phyloP scores from a whole-genome alignment of 2,329 filamentous ascomycete genomes.

The Aspergillus pseudotamarii region DNA sequence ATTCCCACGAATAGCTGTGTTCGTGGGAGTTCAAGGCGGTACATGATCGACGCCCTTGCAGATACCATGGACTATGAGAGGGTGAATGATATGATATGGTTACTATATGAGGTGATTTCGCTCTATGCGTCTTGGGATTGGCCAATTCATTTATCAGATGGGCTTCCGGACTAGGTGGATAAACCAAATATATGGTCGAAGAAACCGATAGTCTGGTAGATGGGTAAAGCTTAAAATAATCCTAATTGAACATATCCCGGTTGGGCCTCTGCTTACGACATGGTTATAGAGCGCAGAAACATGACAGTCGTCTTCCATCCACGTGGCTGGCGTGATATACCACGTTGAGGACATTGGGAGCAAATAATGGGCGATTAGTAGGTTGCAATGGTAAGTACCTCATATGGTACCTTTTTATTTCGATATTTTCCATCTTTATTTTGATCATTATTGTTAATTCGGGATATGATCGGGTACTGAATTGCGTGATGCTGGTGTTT shows the following conservation, averaged over 20 bases:
- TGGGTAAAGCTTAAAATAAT: background rate
- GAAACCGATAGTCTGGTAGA: background rate
- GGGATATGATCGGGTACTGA: background rate
- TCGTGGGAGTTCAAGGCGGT: background rate
- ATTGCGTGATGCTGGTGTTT: background rate
- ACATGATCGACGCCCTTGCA: background rate
- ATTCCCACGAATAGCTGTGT: background rate
- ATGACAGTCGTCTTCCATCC: background rate
- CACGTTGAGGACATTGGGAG: too few species aligned
- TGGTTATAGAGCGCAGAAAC: accelerated
- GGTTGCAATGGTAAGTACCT: too few species aligned
- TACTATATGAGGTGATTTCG: background rate
- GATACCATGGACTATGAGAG: background rate
- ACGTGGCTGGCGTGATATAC: background rate
- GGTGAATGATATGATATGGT: background rate
- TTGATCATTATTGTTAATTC: background rate
- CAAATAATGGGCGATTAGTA: too few species aligned
- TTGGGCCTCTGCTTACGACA: too few species aligned
- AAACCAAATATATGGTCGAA: background rate
- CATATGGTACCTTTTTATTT: too few species aligned
- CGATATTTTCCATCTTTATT: background rate
- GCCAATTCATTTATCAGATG: background rate
- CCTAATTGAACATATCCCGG: background rate
- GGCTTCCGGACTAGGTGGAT: background rate
- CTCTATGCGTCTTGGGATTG: background rate